Evolutionary conservation across 352 stramenopile genomes (phyloP), one percentile per base, ranked within the genome.

Genomic region (Phytophthora citrophthora): DNA sequence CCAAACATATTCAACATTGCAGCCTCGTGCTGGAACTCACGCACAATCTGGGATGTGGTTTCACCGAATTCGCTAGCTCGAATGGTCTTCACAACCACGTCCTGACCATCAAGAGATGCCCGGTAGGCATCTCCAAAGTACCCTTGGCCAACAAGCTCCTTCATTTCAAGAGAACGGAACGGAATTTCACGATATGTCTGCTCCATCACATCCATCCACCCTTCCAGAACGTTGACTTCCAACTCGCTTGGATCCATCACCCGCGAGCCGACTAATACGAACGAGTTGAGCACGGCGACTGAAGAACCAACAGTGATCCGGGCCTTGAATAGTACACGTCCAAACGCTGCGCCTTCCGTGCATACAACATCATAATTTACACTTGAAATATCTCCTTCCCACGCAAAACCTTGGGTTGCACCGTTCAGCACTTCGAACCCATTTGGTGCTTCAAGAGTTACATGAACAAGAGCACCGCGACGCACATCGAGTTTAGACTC

Each of bases 1-100:
- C 86, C 86, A 76, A 94, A 94, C 83, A 94, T 91, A 55, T 76
- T 86, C 23, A 93, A 64, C 54, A 93, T 80, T 0, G 86, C 83
- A 3, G 86, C 86, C 64, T 94, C 86, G 54, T 94, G 86, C 47
- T 90, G 86, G 47, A 94, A 93, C 54, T 94, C 85, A n/a, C 83
- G 74, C 43, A 92, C 59, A 55, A 94, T 89, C 56, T 94, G 83
- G 27, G 86, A 77, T 10, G 74, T 86, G 16, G 81, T 85, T 29
- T 92, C 83, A 31, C 85, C 83, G 65, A 91, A 90, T 44, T 90
- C 85, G 50, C 76, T 86, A 18, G 83, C 78, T 26, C 86, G 81
- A 43, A 94, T 88, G 4, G 83, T 93, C 72, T 94, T 94, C 16
- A 94, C 84, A 7, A 94, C 86, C 2, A 94, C 86, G 39, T 94